These are phyloP conservation scores for Aureobasidium sp. DNA, from an alignment of 2,329 filamentous ascomycete species.

Conservation along the genomic window DNA sequence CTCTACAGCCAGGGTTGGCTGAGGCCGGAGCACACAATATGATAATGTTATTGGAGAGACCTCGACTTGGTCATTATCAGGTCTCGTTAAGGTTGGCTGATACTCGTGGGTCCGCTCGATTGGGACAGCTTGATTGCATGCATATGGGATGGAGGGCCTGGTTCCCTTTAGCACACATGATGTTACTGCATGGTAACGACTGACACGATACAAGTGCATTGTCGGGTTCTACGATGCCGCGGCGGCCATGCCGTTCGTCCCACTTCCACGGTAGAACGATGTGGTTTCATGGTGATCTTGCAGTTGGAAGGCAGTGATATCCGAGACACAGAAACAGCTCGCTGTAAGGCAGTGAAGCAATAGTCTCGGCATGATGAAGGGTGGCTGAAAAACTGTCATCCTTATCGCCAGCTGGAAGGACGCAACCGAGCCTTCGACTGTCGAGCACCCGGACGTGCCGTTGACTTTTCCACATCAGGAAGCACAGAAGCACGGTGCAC, in stretches of 20 bases:
- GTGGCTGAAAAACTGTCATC: background rate
- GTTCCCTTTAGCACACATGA: background rate
- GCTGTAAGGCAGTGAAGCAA: background rate
- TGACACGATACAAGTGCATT: background rate
- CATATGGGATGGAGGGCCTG: background rate
- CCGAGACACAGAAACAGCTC: background rate
- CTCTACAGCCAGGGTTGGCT: constrained; percentile 2
- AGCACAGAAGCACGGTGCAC: background rate
- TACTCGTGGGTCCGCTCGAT: background rate
- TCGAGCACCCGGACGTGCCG: constrained; percentile 1
- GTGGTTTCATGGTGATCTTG: background rate
- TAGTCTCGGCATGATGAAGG: constrained; percentile 1
- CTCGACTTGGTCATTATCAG: background rate
- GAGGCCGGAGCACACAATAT: background rate
- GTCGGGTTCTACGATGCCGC: background rate
- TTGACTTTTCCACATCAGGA: background rate
- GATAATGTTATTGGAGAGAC: background rate
- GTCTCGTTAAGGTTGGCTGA: constrained; percentile 5
- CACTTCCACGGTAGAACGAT: background rate
- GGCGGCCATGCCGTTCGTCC: background rate
- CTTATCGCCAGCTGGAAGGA: background rate
- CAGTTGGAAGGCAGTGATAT: background rate
- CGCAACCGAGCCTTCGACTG: background rate
- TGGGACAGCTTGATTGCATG: background rate
- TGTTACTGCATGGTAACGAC: background rate